Percentiles rank a stretch among this genome's conserved stretches.
phyloP scores from a whole-genome alignment of 139 green algal species.

The Chlamydomonas asymmetrica region DNA sequence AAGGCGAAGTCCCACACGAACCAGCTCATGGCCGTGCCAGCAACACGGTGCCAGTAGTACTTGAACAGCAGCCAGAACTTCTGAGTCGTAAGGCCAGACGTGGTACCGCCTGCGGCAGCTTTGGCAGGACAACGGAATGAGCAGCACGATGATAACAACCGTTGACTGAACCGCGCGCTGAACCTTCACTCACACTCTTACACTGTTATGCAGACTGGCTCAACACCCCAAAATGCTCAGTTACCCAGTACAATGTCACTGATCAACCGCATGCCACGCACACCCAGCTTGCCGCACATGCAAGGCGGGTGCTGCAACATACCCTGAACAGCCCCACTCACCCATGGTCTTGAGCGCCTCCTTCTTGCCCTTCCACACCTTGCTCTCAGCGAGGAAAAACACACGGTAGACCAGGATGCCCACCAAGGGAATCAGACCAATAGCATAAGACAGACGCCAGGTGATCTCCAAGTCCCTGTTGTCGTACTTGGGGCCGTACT shows the following conservation, averaged over 20 bases:
- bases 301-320: not conserved
- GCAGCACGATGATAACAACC: not conserved
- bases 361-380: conserved; percentile 21
- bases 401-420: conserved; percentile 26
- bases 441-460: conserved; percentile 29
- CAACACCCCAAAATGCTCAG: not conserved
- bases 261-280: not conserved
- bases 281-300: not conserved
- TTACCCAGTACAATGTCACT: not conserved
- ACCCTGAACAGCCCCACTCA: not conserved
- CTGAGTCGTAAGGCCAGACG: conserved; percentile 2
- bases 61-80: conserved; percentile 28
- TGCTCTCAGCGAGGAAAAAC: conserved; percentile 10
- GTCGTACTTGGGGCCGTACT: conserved; percentile 5
- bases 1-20: conserved; percentile 61
- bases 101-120: not conserved
- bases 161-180: not conserved
- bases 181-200: no score
- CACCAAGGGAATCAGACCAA: conserved; percentile 20
- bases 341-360: conserved; percentile 25
- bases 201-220: no score
- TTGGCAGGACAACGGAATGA: not conserved
- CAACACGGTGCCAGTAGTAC: conserved; percentile 31
- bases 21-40: conserved; percentile 38
- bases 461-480: conserved; percentile 14